phyloP scores from a whole-genome alignment of 148 eudicot genomes.

The Rhododendron griersonianum region DNA sequence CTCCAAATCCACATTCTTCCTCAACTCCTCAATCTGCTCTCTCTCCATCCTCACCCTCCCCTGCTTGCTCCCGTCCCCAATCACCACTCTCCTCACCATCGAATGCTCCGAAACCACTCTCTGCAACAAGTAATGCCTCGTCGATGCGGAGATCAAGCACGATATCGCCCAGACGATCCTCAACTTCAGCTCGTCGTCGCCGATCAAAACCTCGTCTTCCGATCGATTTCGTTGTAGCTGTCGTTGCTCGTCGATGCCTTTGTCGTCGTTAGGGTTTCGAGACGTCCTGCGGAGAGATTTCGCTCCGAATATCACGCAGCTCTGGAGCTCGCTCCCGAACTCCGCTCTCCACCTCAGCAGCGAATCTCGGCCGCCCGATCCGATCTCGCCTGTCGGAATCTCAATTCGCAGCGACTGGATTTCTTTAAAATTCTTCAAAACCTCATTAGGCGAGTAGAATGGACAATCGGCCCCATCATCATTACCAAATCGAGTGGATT shows the following conservation, averaged over 20 bases:
- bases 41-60: constrained; percentile 52
- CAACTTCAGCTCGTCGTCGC: constrained; percentile 44
- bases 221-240: background rate
- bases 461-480: constrained; percentile 10
- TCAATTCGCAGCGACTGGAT: constrained; percentile 28
- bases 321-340: constrained; percentile 54
- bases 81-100: constrained; percentile 26
- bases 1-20: constrained; percentile 6
- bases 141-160: constrained; percentile 58
- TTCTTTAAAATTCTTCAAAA: constrained; percentile 35
- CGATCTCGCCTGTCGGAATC: constrained; percentile 41
- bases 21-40: constrained; percentile 38
- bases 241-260: background rate
- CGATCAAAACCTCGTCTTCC: constrained; percentile 5
- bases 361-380: constrained; percentile 20
- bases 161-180: constrained; percentile 67
- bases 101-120: constrained; percentile 28
- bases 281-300: constrained; percentile 12
- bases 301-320: constrained; percentile 55
- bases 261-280: background rate
- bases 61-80: constrained; percentile 47
- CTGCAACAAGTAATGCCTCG: constrained; percentile 54
- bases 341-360: constrained; percentile 59
- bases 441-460: constrained; percentile 14
- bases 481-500: background rate